These are phyloP conservation scores for Biscogniauxia mediterranea DNA, from an alignment of 2,329 filamentous ascomycete genomes.

Conservation along the genomic window DNA sequence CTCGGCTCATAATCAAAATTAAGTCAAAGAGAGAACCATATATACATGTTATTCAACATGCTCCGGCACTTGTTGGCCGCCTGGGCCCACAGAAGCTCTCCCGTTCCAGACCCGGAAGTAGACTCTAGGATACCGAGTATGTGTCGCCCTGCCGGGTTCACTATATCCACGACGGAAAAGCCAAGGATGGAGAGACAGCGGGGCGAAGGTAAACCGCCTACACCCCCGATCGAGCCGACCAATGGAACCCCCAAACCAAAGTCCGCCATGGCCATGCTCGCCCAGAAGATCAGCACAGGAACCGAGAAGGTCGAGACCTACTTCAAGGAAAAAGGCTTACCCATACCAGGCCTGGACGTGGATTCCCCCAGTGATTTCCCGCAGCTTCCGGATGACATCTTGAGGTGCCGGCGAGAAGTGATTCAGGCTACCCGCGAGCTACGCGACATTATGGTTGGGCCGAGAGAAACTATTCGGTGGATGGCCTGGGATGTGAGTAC, in stretches of 20 bases:
- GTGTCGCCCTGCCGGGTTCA: not conserved
- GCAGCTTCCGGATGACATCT: constrained; percentile 44
- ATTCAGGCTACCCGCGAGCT: constrained; percentile 50
- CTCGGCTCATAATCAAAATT: not conserved
- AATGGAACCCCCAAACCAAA: constrained; percentile 18
- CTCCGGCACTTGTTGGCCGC: constrained; percentile 15
- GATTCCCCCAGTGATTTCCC: constrained; percentile 47
- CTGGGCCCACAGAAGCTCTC: constrained; percentile 16
- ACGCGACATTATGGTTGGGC: constrained; percentile 46
- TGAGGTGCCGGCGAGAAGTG: constrained; percentile 45
- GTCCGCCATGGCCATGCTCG: constrained; percentile 45
- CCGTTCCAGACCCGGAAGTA: constrained; percentile 7
- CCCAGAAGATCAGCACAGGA: constrained; percentile 46
- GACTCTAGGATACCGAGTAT: constrained; percentile 11
- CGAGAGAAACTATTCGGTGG: constrained; percentile 51
- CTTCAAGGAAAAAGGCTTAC: constrained; percentile 41
- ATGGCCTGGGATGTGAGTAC: constrained; percentile 50
- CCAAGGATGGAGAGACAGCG: constrained; percentile 5
- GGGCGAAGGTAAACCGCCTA: constrained; percentile 4
- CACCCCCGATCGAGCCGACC: not conserved
- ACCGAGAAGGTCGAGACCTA: constrained; percentile 50
- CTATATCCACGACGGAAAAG: constrained; percentile 9
- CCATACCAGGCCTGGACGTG: constrained; percentile 45
- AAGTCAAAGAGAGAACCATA: not conserved
- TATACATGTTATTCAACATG: constrained; percentile 13